phyloP scores from a whole-genome alignment of 192 early-diverging fungal genomes.

The Rhizophagus clarus region DNA sequence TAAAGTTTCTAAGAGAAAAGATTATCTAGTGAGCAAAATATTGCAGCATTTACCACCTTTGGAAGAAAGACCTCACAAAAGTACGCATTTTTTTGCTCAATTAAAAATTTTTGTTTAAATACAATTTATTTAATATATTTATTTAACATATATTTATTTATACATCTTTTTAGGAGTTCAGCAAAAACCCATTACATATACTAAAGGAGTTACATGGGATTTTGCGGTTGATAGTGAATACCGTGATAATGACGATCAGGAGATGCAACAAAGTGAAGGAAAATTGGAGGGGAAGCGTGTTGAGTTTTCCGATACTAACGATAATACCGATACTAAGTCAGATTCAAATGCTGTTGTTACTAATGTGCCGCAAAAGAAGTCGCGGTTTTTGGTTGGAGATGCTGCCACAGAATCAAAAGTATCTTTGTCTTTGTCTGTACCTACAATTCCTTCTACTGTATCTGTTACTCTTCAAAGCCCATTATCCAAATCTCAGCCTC shows the following conservation, averaged over 20 bases:
- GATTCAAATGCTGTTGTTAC: background rate
- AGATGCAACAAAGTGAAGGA: constrained; percentile 9
- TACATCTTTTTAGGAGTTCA: constrained; percentile 38
- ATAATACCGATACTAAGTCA: background rate
- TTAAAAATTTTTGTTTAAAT: background rate
- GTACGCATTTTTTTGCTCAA: constrained; percentile 23
- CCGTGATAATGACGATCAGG: constrained; percentile 23
- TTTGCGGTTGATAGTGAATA: constrained; percentile 53
- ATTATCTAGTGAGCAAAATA: constrained; percentile 60
- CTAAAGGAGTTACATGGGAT: constrained; percentile 69
- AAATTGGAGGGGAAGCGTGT: background rate
- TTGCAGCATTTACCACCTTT: constrained; percentile 67
- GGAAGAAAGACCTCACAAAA: constrained; percentile 66
- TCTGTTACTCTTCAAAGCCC: constrained; percentile 20
- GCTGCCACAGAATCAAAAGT: background rate
- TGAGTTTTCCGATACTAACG: constrained; percentile 6
- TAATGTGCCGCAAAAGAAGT: constrained; percentile 43
- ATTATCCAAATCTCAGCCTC: constrained; percentile 23
- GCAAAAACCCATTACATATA: constrained; percentile 45
- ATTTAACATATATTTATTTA: background rate
- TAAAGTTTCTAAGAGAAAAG: constrained; percentile 71
- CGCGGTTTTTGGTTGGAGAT: constrained; percentile 47
- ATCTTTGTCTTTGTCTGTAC: constrained; percentile 14
- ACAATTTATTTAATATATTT: background rate
- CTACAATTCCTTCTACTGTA: constrained; percentile 21